Base-by-base conservation (phyloP, 371 early-diverging fungal species). In the Mucor irregularis region DNA sequence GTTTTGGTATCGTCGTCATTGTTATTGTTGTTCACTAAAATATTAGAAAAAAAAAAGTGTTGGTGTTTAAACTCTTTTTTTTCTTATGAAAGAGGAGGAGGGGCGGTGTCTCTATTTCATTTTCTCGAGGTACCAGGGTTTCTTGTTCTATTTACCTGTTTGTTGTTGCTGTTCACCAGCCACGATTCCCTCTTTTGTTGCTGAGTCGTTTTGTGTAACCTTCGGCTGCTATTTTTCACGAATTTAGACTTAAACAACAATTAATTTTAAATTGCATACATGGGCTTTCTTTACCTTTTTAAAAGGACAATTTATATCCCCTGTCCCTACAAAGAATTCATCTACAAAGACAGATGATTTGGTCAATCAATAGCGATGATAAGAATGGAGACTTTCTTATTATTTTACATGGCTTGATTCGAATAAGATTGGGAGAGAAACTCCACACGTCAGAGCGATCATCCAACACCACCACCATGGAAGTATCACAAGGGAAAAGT, bases 391-490 rank as follows among this genome's bases (percentile, higher is more conserved):
- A 24, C 9, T 24, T 24, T 42, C 16, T 37, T 37, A 4, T 17
- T 39, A 9, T 39, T 83, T 71, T 86, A 93, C 96, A 98, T 34
- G 95, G 94, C 42, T 83, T 80, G 21, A 98, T 92, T 51, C 89
- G 84, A 49, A 97, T 87, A 24, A 98, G 62, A 70, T 96, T 95
- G 3, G 89, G 91, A 4, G 95, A 87, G 81, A 89, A 91, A 28
- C 85, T 80, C 99, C 99, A 99, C 0, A 99, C 94, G 69, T 99
- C 99, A 0, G 89, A 90, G 17, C 99, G 86, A 74, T 99, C 99
- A 73, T 99, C 99, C 30, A 99, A 74, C 19, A 96, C 93, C 2
- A 98, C 93, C 0, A 99, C 99, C 95, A 98, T 98, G 29, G 92
- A 93, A 28, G 90, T 89, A 65, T 98, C 95, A 61, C 90, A 90